Evolutionary conservation across 305 asterid genomes (phyloP), one percentile per base, ranked within the genome.

Genomic region (Fraxinus ornus): DNA sequence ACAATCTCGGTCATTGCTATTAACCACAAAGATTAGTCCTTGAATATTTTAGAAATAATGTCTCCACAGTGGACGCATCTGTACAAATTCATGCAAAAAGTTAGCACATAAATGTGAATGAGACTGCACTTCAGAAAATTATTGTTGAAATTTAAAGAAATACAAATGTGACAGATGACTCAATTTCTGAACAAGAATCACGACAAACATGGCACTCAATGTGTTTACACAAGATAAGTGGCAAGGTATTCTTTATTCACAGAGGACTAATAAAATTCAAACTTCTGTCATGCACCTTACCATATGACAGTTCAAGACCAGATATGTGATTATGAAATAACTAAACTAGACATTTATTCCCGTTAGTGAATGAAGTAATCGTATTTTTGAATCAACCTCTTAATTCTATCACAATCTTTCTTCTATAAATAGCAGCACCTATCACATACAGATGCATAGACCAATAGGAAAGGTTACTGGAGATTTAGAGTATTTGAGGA

Each of bases 61-160:
- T 82, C 94, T 89, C 94, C 92, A 90, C 86, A 90, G 71, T 81
- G 94, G 94, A 76, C 92, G 90, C 76, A 90, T 90, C 94, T 88
- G 88, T 82, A 87, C 4, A 57, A 26, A 55, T 82, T 79, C 74
- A 52, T 22, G 81, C 52, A 72, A 68, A 36, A 36, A 75, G 55
- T 30, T 73, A 80, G 5, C 57, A 78, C 30, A 22, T 44, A 3
- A 39, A 60, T 37, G 62, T 37, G 30, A 15, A 79, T 35, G 26
- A 15, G 21, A 55, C 8, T 15, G 3, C 10, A 57, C 12, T 3
- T 17, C 1, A 19, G 28, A 19, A 62, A 19, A 5, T 22, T 62
- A 0, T 62, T 62, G 4, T 22, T 62, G 7, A 62, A 62, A 1
- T 5, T 3, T 12, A 13, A 49, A 49, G n/a, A 19, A 15, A 13